Evolutionary conservation across 78 protist species (phyloP).

Genomic region (Tieghemostelium lacteum): DNA sequence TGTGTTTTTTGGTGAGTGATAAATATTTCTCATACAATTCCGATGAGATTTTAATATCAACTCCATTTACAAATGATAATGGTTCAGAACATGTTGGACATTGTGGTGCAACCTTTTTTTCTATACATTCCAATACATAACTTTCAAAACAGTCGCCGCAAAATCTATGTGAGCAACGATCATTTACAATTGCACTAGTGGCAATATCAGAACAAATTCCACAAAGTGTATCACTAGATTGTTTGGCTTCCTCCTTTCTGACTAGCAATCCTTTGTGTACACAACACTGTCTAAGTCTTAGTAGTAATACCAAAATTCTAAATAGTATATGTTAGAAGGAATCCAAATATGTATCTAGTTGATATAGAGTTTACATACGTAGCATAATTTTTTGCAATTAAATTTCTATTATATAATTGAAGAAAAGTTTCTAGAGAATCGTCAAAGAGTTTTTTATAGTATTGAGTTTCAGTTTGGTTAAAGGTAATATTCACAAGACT

Average conservation of each 20-base stretch:
- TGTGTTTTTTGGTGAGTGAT: no score
- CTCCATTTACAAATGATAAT: neutral
- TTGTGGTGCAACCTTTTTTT: neutral
- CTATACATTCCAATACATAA: neutral
- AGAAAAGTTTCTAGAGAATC: conserved; percentile 1
- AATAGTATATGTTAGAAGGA: neutral
- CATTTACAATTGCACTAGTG: neutral
- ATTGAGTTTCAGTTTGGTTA: neutral
- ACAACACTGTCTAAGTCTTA: conserved; percentile 64
- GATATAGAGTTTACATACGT: neutral
- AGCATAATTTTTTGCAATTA: conserved; percentile 40
- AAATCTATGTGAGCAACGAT: neutral
- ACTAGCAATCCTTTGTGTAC: conserved; percentile 24
- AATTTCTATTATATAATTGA: neutral
- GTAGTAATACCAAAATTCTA: conserved; percentile 28
- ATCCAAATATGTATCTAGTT: neutral
- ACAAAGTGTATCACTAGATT: neutral
- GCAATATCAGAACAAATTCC: neutral
- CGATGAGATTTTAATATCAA: no score
- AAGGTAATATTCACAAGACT: conserved; percentile 4
- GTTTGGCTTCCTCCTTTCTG: neutral
- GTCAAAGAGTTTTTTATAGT: conserved; percentile 12
- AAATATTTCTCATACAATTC: no score
- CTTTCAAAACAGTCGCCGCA: neutral
- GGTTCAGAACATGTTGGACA: neutral